These are phyloP conservation scores for Tylopilus intermedius DNA, from an alignment of 768 basidiomycete genomes.

Conservation along the genomic window DNA sequence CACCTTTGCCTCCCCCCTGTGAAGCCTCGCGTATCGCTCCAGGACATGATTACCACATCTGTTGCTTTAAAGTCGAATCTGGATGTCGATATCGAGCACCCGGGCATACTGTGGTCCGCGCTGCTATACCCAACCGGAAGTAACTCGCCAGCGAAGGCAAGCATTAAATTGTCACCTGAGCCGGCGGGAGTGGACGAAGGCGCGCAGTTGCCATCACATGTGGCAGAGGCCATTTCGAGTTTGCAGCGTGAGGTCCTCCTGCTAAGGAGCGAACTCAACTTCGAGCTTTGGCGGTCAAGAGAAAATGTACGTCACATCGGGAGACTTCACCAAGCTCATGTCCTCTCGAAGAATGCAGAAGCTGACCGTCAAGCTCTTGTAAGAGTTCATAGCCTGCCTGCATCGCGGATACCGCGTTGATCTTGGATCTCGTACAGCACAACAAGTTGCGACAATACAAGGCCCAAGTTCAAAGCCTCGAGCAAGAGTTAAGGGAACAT, in stretches of 20 bases:
- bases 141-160: conserved; percentile 25
- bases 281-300: conserved; percentile 77
- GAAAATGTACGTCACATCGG: conserved; percentile 81
- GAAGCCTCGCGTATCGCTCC: conserved; percentile 50
- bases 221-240: conserved; percentile 61
- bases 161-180: conserved; percentile 17
- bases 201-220: conserved; percentile 38
- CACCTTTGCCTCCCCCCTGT: conserved; percentile 31
- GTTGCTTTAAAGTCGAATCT: conserved; percentile 68
- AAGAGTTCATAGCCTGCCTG: conserved; percentile 22
- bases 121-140: conserved; percentile 36
- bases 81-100: conserved; percentile 55
- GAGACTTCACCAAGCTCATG: conserved; percentile 69
- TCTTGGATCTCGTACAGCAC: conserved; percentile 43
- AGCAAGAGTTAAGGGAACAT: conserved; percentile 66
- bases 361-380: conserved; percentile 80
- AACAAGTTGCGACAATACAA: conserved; percentile 80
- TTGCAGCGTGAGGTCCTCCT: conserved; percentile 74
- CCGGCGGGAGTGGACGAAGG: conserved; percentile 6
- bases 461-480: conserved; percentile 58
- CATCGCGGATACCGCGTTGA: conserved; percentile 6
- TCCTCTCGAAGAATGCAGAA: conserved; percentile 70
- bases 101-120: conserved; percentile 48
- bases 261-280: conserved; percentile 76
- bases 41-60: conserved; percentile 70